Percentiles rank a stretch among this genome's conserved stretches.
Conservation (phyloP, 1,284 basidiomycete species). For the Lignosus rhinocerotis region DNA sequence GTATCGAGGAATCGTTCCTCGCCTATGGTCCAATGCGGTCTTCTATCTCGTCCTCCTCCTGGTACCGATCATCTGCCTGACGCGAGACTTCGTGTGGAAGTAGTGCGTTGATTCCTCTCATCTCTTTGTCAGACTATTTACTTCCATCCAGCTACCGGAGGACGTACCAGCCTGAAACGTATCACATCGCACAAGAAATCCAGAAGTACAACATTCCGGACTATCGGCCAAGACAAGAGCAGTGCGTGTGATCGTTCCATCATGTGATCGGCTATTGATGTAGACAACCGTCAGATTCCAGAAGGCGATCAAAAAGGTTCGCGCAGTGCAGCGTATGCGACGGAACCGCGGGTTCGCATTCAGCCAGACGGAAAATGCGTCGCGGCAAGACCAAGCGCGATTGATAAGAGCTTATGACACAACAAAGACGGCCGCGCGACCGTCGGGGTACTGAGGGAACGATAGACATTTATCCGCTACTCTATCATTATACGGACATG, state of each 20-base stretch:
- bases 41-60: slow-evolving; percentile 92
- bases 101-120: slow-evolving; percentile 57
- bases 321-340: slow-evolving; percentile 93
- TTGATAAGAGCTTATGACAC: slow-evolving; percentile 92
- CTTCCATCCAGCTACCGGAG: slow-evolving; percentile 71
- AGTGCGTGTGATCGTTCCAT: slow-evolving; percentile 52
- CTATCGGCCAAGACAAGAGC: slow-evolving; percentile 95
- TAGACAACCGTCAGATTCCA: slow-evolving; percentile 64
- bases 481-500: slow-evolving; percentile 34
- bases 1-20: slow-evolving; percentile 83
- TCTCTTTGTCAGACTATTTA: background rate
- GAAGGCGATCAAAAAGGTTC: slow-evolving; percentile 97
- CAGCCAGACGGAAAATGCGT: slow-evolving; percentile 87
- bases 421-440: slow-evolving; percentile 67
- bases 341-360: slow-evolving; percentile 95
- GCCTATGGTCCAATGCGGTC: slow-evolving; percentile 83
- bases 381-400: slow-evolving; percentile 82
- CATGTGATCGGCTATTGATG: background rate
- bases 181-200: slow-evolving; percentile 96
- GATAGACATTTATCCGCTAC: slow-evolving; percentile 14
- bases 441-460: slow-evolving; percentile 62
- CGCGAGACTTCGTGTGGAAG: slow-evolving; percentile 95
- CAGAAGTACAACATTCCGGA: slow-evolving; percentile 99
- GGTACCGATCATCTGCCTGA: slow-evolving; percentile 86
- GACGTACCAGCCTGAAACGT: slow-evolving; percentile 88